Evolutionary conservation across 2,329 filamentous ascomycete genomes (phyloP), one percentile per base, ranked within the genome.

Genomic region (Exophiala sideris): DNA sequence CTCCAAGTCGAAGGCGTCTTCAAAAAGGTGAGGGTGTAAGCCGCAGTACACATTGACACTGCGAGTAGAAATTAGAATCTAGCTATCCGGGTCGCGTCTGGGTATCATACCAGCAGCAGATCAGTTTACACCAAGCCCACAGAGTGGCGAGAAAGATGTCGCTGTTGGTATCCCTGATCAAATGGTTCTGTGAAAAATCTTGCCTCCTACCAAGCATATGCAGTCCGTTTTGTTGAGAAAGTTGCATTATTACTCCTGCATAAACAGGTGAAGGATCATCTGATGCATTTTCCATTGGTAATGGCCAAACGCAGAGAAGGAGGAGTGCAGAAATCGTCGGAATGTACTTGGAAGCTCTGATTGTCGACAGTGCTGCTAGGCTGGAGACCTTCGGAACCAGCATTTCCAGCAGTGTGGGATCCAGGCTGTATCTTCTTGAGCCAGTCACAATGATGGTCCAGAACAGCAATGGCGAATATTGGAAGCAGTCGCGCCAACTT

Each of bases 191-290:
- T 29, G 40, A 38, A 49, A 9, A 24, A 32, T 18, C 29, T 46
- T 32, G 44, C n/a, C 6, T 32, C 29, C n/a, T 18, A 12, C 16
- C n/a, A 34, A 38, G 32, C 32, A 50, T 39, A 11, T 55, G 52
- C 5, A 55, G 36, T 16, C 52, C 47, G 21, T 55, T 20, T 48
- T 55, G 52, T 2, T 41, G 52, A 18, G 40, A 20, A 5, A 55
- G 40, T n/a, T 55, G 52, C 52, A 51, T 55, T 3, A 33, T 29
- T 1, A 24, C 42, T 1, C 52, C 52, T 9, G 20, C 29, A 24
- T 55, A 55, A 14, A 55, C 12, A n/a, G 48, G 48, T 11, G 52
- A 55, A 18, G 41, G 52, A 29, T 55, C 52, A 5, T 51, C 52
- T 3, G 5, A 7, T n/a, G 24, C 16, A 11, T 11, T 47, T 20